Percentiles rank a stretch among this genome's conserved stretches.
These are phyloP conservation scores for Macroventuria anomochaeta DNA, from an alignment of 2,329 filamentous ascomycete genomes.

Conservation along the genomic window DNA sequence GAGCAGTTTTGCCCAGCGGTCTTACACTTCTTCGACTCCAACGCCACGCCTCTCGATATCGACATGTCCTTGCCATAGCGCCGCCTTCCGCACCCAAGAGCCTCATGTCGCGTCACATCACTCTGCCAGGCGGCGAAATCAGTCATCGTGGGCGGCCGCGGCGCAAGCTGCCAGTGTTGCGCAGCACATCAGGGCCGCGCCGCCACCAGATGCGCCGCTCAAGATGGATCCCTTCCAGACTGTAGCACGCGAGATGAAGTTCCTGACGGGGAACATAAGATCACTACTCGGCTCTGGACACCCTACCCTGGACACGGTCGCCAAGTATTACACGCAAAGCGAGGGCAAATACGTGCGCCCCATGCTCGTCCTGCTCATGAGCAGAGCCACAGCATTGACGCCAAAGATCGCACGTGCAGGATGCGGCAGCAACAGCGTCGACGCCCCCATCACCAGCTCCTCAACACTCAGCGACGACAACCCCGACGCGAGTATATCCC, in stretches of 20 bases:
- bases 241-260: slow-evolving; percentile 96
- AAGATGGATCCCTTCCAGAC: slow-evolving; percentile 85
- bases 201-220: slow-evolving; percentile 68
- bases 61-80: slow-evolving; percentile 33
- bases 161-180: slow-evolving; percentile 60
- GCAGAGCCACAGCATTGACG: slow-evolving; percentile 84
- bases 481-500: slow-evolving; percentile 54
- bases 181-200: slow-evolving; percentile 72
- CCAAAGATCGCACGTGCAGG: slow-evolving; percentile 57
- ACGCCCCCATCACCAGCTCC: slow-evolving; percentile 66
- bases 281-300: slow-evolving; percentile 94
- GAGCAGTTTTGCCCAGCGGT: slow-evolving; percentile 38
- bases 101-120: slow-evolving; percentile 34
- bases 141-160: slow-evolving; percentile 78
- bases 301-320: slow-evolving; percentile 89
- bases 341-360: slow-evolving; percentile 97
- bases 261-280: slow-evolving; percentile 89
- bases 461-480: slow-evolving; percentile 80
- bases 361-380: slow-evolving; percentile 95
- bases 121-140: slow-evolving; percentile 53
- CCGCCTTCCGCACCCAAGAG: slow-evolving; percentile 8
- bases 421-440: slow-evolving; percentile 48
- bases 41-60: slow-evolving; percentile 26
- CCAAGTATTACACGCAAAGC: slow-evolving; percentile 97
- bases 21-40: slow-evolving; percentile 1